These are phyloP conservation scores for Cryphonectria carpinicola DNA, from an alignment of 2,329 filamentous ascomycete species.

Conservation along the genomic window DNA sequence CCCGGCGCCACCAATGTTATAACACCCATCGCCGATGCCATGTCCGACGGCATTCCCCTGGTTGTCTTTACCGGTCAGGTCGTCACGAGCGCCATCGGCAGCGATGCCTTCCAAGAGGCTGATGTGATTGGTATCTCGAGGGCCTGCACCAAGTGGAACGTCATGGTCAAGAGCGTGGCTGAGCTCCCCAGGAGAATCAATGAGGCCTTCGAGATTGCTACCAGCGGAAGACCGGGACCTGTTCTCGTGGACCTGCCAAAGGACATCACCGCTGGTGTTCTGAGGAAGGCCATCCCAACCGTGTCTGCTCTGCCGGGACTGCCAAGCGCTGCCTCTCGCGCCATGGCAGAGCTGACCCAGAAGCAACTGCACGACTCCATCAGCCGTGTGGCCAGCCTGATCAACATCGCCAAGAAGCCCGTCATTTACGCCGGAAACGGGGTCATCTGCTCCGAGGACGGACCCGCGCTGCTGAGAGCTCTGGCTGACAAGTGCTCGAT, in stretches of 20 bases:
- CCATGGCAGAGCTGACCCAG: constrained; percentile 72
- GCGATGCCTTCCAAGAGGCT: constrained; percentile 95
- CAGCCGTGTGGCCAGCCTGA: constrained; percentile 74
- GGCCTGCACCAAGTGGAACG: constrained; percentile 98
- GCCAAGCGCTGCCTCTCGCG: constrained; percentile 83
- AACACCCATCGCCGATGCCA: constrained; percentile 93
- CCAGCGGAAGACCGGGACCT: constrained; percentile 88
- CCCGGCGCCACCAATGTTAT: constrained; percentile 96
- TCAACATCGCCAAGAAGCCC: constrained; percentile 91
- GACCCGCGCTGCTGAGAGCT: constrained; percentile 77
- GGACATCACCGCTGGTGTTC: constrained; percentile 86
- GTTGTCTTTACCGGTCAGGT: constrained; percentile 97
- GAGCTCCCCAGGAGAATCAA: constrained; percentile 94
- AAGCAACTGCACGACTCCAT: constrained; percentile 77
- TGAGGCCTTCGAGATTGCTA: constrained; percentile 97
- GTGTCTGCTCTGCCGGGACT: constrained; percentile 74
- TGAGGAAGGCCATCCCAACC: constrained; percentile 82
- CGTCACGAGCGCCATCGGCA: constrained; percentile 84
- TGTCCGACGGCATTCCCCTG: constrained; percentile 94
- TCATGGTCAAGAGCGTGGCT: constrained; percentile 94
- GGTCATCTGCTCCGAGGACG: constrained; percentile 78
- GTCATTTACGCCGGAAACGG: constrained; percentile 95
- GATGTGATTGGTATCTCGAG: constrained; percentile 93
- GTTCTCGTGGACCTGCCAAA: constrained; percentile 96
- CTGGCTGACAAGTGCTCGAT: constrained; percentile 90